phyloP scores from a whole-genome alignment of 2,329 filamentous ascomycete genomes.

The Didymella sp. region DNA sequence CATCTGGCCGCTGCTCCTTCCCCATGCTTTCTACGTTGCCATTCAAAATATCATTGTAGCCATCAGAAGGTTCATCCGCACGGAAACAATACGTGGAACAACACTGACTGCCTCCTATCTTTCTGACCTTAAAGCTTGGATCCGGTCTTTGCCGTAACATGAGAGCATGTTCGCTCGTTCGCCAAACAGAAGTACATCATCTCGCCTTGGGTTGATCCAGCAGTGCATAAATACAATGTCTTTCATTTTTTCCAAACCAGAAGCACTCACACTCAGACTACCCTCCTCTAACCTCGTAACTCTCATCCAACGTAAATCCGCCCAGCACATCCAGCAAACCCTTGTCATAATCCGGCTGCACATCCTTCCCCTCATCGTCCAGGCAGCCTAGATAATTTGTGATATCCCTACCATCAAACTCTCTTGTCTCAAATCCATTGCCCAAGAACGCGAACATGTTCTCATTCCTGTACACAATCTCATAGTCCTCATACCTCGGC shows the following conservation, averaged over 20 bases:
- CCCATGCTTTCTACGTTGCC: too few species aligned
- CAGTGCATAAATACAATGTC: background rate
- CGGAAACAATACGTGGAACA: too few species aligned
- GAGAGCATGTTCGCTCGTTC: too few species aligned
- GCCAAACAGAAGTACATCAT: too few species aligned
- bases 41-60: too few species aligned
- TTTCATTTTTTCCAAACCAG: background rate
- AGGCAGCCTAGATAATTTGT: conserved; percentile 55
- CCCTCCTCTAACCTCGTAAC: conserved; percentile 33
- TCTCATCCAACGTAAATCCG: conserved; percentile 40
- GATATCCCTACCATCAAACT: conserved; percentile 57
- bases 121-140: too few species aligned
- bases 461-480: conserved; percentile 27
- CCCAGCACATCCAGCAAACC: conserved; percentile 50
- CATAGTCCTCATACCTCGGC: conserved; percentile 33
- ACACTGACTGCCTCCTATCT: too few species aligned
- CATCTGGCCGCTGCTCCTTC: too few species aligned
- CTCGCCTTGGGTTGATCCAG: background rate
- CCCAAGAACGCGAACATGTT: conserved; percentile 37
- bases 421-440: conserved; percentile 52
- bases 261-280: background rate
- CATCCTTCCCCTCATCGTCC: conserved; percentile 48
- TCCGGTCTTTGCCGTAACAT: too few species aligned
- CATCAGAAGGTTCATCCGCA: too few species aligned
- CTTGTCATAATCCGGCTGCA: conserved; percentile 53